Base-by-base conservation (phyloP, 768 basidiomycete species). In the Tylopilus intermedius region DNA sequence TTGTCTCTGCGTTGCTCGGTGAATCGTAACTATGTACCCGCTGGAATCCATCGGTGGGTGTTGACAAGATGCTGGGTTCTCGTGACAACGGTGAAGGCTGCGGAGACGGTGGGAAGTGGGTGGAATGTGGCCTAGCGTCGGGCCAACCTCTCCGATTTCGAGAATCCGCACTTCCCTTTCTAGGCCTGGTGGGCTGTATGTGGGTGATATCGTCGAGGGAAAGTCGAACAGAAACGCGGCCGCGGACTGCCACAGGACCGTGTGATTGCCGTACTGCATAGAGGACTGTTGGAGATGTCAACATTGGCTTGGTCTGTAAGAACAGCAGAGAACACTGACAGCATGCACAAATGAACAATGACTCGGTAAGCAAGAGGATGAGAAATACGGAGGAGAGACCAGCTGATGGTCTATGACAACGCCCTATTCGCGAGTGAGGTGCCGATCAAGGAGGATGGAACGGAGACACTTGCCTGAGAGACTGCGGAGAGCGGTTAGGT, bases 281-380 rank as follows among this genome's bases (percentile, higher is more conserved):
- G 10, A 79, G 38, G 51, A 84, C 83, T 85, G 57, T 26, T 33
- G 46, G 26, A 22, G 30, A 50, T 8, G 32, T 60, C 55, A 55
- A 57, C 57, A 47, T 6, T 18, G 11, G 21, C 8, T 21, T 26
- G 47, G 21, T 39, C 27, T 22, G 21, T 11, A 44, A 38, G 42
- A 13, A 13, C 11, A 42, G 7, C 22, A 21, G 24, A 49, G 13
- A 15, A 15, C 10, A 74, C 82, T 56, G 58, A 84, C 84, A 84
- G 62, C 83, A 85, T 37, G 71, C 67, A 57, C 76, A 79, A 24
- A 84, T 75, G 60, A 84, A 82, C n/a, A 78, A 60, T 0, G 81
- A 77, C 59, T 84, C 79, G 13, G 71, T 56, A 18, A 82, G 72
- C 49, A 80, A 77, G 13, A 83, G 66, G 18, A 76, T 67, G 18